Conservation (phyloP, 1,284 basidiomycete genomes). For the Pyrrhoderma noxium region DNA sequence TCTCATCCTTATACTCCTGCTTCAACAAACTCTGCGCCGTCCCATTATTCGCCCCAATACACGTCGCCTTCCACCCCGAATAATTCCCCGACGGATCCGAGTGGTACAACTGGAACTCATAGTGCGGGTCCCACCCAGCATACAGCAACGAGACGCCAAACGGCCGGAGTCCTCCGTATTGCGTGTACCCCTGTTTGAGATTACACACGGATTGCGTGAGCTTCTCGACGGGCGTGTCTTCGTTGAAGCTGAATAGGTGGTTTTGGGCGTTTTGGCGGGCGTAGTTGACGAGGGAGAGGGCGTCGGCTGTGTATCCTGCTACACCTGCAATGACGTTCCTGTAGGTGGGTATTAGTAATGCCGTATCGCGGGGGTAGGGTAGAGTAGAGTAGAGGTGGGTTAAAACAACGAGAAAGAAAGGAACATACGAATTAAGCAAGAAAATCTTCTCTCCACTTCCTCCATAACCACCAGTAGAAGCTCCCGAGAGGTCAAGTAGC, state of each 20-base stretch:
- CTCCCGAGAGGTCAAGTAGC: conserved; percentile 81
- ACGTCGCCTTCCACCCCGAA: conserved; percentile 98
- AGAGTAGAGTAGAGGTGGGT: background rate
- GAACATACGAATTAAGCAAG: conserved; percentile 75
- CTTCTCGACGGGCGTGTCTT: conserved; percentile 96
- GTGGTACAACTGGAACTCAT: conserved; percentile 96
- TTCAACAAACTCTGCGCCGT: conserved; percentile 91
- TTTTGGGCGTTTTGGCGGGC: conserved; percentile 86
- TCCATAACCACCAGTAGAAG: conserved; percentile 85
- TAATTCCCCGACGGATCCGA: conserved; percentile 99
- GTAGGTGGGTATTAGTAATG: background rate
- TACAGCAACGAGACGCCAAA: conserved; percentile 97
- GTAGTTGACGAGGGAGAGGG: conserved; percentile 95
- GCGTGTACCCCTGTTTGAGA: conserved; percentile 98
- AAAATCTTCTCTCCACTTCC: conserved; percentile 98
- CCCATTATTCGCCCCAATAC: conserved; percentile 94
- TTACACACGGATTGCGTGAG: conserved; percentile 92
- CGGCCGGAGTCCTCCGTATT: conserved; percentile 79
- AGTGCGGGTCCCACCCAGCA: conserved; percentile 93
- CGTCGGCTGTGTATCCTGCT: conserved; percentile 94
- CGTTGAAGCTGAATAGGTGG: conserved; percentile 87
- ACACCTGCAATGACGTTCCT: conserved; percentile 96
- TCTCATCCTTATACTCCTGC: conserved; percentile 98
- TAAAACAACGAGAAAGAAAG: background rate
- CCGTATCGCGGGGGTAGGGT: background rate